Evolutionary conservation across 192 early-diverging fungal genomes (phyloP), one percentile per base, ranked within the genome.

Genomic region (Kickxella alabastrina): DNA sequence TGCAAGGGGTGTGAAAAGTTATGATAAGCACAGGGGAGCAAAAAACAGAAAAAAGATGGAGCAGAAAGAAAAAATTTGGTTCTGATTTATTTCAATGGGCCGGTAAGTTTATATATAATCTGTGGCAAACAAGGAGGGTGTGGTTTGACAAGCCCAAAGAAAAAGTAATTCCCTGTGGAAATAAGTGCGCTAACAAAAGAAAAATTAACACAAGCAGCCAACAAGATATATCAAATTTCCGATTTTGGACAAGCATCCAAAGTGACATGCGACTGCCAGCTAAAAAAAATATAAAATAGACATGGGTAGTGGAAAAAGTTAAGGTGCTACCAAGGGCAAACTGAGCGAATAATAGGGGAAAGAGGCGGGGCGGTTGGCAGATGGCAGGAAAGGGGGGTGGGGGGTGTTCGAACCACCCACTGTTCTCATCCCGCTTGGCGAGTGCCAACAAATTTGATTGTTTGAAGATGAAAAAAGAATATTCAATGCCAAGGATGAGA

Each of bases 401-500:
- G 28, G 47, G 47, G 45, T 29, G 46, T 10, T 24, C 10, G 17
- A n/a, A 25, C 18, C 47, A 25, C 9, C 14, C 36, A 32, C 22
- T 13, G 47, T 49, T 49, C 47, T 36, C 47, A 49, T 49, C 47
- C 47, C 23, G 23, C 47, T 49, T 49, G 47, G 47, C 47, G 22
- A 21, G 40, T 5, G 17, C 18, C 22, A 21, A 43, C 17, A 21
- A 24, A 12, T 3, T 22, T 21, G 18, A 43, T 43, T 43, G 41
- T 43, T 43, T 43, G 41, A 15, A 43, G 23, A 38, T 17, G 19
- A 17, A 38, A 38, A 38, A 38, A 5, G 3, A 17, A 17, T 14
- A 12, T 18, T 43, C 41, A 21, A 22, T 35, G 47, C 47, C 47
- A 49, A 49, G 47, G 47, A 36, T 17, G 23, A 18, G 32, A 19